phyloP scores from a whole-genome alignment of 192 early-diverging fungal genomes.

The Geranomyces michiganensis region DNA sequence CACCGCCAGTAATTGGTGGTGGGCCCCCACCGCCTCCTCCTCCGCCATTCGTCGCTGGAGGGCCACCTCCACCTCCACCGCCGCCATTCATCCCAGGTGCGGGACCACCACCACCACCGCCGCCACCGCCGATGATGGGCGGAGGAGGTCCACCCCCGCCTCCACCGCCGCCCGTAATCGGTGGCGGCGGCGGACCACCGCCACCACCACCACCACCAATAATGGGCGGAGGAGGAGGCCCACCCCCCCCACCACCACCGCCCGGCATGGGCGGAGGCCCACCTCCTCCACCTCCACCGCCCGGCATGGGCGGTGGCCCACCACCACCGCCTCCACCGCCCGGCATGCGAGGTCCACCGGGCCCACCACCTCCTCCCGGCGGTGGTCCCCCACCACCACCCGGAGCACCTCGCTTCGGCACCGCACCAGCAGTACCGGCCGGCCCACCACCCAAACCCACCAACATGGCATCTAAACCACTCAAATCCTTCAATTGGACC shows the following conservation, averaged over 20 bases:
- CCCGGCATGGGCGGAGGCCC: conserved; percentile 38
- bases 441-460: conserved; percentile 41
- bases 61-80: conserved; percentile 21
- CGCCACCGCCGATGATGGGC: conserved; percentile 15
- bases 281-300: conserved; percentile 47
- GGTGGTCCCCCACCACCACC: conserved; percentile 23
- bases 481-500: conserved; percentile 62
- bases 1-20: neutral
- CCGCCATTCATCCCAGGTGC: conserved; percentile 17
- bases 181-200: conserved; percentile 25
- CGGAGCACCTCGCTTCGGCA: conserved; percentile 14
- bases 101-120: conserved; percentile 43
- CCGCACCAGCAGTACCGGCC: conserved; percentile 8
- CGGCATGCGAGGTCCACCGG: conserved; percentile 35
- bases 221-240: conserved; percentile 19
- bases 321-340: conserved; percentile 19
- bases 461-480: conserved; percentile 53
- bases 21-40: neutral
- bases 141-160: conserved; percentile 22
- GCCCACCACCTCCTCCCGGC: conserved; percentile 41
- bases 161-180: conserved; percentile 30
- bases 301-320: conserved; percentile 25
- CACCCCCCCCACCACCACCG: conserved; percentile 38
- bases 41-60: conserved; percentile 1
- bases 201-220: conserved; percentile 39